These are phyloP conservation scores for Phytophthora citrophthora DNA, from an alignment of 352 stramenopile genomes.

Conservation along the genomic window DNA sequence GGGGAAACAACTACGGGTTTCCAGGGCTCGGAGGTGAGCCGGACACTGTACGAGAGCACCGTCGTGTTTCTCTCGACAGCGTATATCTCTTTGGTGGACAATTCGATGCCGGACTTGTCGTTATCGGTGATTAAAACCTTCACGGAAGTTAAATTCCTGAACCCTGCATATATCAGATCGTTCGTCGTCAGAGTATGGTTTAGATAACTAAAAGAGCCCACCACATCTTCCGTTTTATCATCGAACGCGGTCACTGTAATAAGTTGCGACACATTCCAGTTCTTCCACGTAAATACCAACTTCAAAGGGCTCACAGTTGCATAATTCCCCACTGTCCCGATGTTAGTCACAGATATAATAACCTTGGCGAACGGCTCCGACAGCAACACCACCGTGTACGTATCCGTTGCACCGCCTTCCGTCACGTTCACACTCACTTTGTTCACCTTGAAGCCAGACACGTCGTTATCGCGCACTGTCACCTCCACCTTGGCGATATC, in stretches of 20 bases:
- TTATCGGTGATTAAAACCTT: constrained; percentile 67
- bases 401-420: constrained; percentile 49
- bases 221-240: constrained; percentile 57
- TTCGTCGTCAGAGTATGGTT: constrained; percentile 66
- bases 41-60: constrained; percentile 51
- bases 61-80: constrained; percentile 49
- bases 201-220: constrained; percentile 55
- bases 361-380: constrained; percentile 79
- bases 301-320: constrained; percentile 35
- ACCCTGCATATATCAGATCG: constrained; percentile 67
- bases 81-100: constrained; percentile 48
- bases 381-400: constrained; percentile 60
- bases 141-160: constrained; percentile 51
- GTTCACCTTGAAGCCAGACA: constrained; percentile 54
- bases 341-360: constrained; percentile 51
- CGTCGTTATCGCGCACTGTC: constrained; percentile 67
- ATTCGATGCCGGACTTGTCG: constrained; percentile 60
- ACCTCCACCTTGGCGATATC: constrained; percentile 69
- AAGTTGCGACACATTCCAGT: constrained; percentile 70
- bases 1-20: constrained; percentile 51
- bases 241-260: constrained; percentile 65
- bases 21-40: constrained; percentile 75
- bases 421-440: constrained; percentile 50
- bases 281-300: constrained; percentile 68
- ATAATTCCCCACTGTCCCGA: constrained; percentile 56